phyloP scores from a whole-genome alignment of 2,329 filamentous ascomycete species.

The Fusarium nanum region DNA sequence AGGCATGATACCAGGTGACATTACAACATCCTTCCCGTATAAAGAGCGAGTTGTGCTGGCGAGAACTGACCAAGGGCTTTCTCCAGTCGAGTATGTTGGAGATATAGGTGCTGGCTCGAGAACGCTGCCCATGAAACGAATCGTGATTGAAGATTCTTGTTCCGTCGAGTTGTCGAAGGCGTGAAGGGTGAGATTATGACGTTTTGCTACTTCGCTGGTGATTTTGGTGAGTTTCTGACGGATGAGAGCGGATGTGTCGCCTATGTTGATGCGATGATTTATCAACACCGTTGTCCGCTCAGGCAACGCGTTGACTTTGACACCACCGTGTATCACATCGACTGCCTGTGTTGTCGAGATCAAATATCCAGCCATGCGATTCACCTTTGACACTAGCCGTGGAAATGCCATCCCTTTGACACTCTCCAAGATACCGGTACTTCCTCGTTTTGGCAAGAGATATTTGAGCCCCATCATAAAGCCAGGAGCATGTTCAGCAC shows the following conservation, averaged over 20 bases:
- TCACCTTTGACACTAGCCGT: background rate
- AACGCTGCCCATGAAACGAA: background rate
- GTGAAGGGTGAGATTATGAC: background rate
- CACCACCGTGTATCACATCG: background rate
- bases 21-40: background rate
- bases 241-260: background rate
- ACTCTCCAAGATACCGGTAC: background rate
- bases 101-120: background rate
- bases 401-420: background rate
- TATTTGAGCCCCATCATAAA: background rate
- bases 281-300: background rate
- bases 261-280: background rate
- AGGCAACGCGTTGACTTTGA: background rate
- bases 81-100: background rate
- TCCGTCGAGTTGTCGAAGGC: background rate
- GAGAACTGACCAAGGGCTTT: background rate
- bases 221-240: background rate
- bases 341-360: background rate
- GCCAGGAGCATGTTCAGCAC: background rate
- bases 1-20: background rate
- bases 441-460: no score
- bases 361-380: background rate
- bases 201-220: background rate
- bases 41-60: background rate
- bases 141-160: background rate